Percentiles rank a stretch among this genome's conserved stretches.
Evolutionary conservation across 2,329 filamentous ascomycete genomes (phyloP).

Genomic region (Ophidiomyces ophidiicola): DNA sequence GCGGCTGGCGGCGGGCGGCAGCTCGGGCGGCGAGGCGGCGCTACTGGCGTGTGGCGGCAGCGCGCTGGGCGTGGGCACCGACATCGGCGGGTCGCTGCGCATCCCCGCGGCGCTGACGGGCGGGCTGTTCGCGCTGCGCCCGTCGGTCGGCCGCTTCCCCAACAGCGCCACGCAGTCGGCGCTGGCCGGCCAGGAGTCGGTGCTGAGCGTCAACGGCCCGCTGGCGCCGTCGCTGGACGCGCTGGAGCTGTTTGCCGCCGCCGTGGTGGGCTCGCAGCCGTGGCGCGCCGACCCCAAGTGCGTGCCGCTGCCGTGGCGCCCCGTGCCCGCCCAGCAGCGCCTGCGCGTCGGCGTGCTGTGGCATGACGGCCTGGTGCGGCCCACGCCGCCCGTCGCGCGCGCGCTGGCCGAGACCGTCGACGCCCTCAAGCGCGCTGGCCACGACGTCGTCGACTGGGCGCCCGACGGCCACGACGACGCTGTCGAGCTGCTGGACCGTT

Average conservation of each 20-base stretch:
- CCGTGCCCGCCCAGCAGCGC: conserved; percentile 23
- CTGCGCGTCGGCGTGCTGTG: conserved; percentile 38
- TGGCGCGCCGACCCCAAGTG: conserved; percentile 31
- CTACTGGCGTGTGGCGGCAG: conserved; percentile 29
- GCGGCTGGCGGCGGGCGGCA: conserved; percentile 25
- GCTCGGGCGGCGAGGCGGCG: conserved; percentile 29
- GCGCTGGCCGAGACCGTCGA: conserved; percentile 26
- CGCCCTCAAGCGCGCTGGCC: conserved; percentile 26
- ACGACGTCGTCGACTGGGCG: conserved; percentile 28
- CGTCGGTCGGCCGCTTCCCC: conserved; percentile 43
- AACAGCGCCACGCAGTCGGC: conserved; percentile 43
- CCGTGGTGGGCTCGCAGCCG: conserved; percentile 25
- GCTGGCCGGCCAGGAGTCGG: conserved; percentile 31
- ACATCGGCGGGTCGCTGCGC: conserved; percentile 33
- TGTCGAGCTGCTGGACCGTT: conserved; percentile 25
- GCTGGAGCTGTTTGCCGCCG: conserved; percentile 26
- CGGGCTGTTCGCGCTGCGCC: conserved; percentile 40
- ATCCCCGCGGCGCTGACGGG: conserved; percentile 43
- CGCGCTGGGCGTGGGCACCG: conserved; percentile 28
- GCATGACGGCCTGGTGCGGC: conserved; percentile 40
- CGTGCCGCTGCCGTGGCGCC: conserved; percentile 29
- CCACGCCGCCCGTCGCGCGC: conserved; percentile 38
- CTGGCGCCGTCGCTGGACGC: conserved; percentile 26
- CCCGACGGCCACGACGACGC: conserved; percentile 40
- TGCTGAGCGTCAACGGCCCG: conserved; percentile 30